These are phyloP conservation scores for Malus fusca DNA, from an alignment of 306 rosid species.

Conservation along the genomic window DNA sequence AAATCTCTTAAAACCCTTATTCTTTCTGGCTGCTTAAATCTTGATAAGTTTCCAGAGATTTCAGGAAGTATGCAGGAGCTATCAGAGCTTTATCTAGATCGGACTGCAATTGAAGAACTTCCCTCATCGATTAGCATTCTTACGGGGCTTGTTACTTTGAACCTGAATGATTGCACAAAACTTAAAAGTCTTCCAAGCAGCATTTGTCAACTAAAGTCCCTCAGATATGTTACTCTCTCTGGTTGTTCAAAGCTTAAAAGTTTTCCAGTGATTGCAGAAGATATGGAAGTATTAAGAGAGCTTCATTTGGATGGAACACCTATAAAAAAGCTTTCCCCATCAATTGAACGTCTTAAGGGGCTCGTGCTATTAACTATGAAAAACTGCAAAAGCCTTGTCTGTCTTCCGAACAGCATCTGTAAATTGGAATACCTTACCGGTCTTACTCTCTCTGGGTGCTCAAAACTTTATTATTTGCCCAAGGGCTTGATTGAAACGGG, in stretches of 20 bases:
- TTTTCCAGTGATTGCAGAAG: neutral
- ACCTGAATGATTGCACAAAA: neutral
- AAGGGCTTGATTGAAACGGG: no score
- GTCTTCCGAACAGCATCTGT: no score
- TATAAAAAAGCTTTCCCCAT: neutral
- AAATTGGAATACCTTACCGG: no score
- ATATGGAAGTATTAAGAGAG: neutral
- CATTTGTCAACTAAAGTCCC: neutral
- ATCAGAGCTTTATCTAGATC: neutral
- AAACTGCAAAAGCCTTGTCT: no score
- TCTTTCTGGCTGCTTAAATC: neutral
- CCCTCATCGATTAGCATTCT: neutral
- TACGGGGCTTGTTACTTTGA: neutral
- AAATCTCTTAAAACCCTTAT: neutral
- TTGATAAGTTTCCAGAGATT: slow-evolving; percentile 1
- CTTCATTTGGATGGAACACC: neutral
- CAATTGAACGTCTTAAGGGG: neutral
- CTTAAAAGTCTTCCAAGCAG: neutral
- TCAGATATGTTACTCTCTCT: neutral
- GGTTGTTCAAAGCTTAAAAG: neutral
- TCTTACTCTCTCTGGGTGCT: no score
- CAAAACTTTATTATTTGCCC: no score
- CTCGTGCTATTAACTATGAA: no score
- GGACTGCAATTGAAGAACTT: slow-evolving; percentile 1
- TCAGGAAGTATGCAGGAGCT: neutral